Conservation (phyloP, 2,329 filamentous ascomycete genomes). For the Talaromyces pinophilus region DNA sequence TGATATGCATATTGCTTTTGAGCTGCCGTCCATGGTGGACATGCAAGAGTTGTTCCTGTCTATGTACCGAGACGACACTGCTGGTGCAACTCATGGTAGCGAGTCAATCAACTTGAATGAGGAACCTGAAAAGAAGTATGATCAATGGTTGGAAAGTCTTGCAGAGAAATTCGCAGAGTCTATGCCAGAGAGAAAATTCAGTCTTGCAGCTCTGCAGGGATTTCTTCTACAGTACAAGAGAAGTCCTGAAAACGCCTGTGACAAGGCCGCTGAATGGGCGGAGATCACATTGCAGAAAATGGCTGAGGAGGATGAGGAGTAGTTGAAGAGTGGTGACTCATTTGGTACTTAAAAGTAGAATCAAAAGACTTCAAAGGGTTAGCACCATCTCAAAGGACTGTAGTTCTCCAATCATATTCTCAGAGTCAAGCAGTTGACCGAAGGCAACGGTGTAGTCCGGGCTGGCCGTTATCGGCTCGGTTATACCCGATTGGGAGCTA, state of each 20-base stretch:
- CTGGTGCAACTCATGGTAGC: slow-evolving; percentile 25
- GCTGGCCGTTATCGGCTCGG: slow-evolving; percentile 11
- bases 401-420: background rate
- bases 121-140: slow-evolving; percentile 39
- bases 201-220: slow-evolving; percentile 65
- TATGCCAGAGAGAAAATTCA: slow-evolving; percentile 57
- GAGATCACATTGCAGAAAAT: slow-evolving; percentile 22
- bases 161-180: slow-evolving; percentile 51
- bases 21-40: slow-evolving; percentile 31
- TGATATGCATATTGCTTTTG: slow-evolving; percentile 67
- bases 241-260: slow-evolving; percentile 57
- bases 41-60: slow-evolving; percentile 34
- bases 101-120: slow-evolving; percentile 32
- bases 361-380: background rate
- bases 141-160: slow-evolving; percentile 32
- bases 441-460: too few relatives aligned
- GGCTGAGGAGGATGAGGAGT: slow-evolving; percentile 18
- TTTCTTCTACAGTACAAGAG: slow-evolving; percentile 65
- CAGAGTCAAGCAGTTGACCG: background rate
- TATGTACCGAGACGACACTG: slow-evolving; percentile 31
- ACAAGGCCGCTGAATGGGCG: slow-evolving; percentile 43
- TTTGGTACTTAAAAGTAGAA: background rate
- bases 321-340: background rate
- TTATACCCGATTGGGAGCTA: background rate
- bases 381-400: too few relatives aligned